These are phyloP conservation scores for Tetragonia tetragonoides DNA, from an alignment of 148 eudicot species.

Conservation along the genomic window DNA sequence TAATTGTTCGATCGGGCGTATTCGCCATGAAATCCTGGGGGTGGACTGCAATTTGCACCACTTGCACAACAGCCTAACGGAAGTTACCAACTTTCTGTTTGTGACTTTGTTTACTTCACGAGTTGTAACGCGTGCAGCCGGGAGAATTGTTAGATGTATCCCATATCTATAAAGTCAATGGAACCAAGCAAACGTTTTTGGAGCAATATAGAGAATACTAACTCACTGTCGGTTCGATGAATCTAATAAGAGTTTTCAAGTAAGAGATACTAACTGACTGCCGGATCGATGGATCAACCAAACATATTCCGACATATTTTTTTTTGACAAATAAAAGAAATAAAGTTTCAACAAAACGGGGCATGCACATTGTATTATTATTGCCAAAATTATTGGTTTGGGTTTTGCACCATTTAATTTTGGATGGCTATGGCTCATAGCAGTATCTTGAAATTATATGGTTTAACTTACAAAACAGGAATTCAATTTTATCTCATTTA, in stretches of 20 bases:
- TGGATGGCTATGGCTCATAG: background rate
- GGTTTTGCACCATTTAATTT: background rate
- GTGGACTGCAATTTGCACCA: slow-evolving; percentile 7
- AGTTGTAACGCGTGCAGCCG: background rate
- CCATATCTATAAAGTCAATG: no score
- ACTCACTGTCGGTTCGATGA: no score
- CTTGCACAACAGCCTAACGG: background rate
- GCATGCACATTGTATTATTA: background rate
- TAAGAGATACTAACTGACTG: no score
- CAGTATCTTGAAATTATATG: background rate
- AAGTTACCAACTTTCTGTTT: slow-evolving; percentile 9
- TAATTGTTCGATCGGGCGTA: no score
- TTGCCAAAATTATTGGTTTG: background rate
- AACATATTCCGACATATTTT: no score
- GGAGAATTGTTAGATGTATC: no score
- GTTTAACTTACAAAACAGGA: background rate
- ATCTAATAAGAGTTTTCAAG: no score
- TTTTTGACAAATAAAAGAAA: no score
- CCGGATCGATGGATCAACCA: no score
- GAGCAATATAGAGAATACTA: no score
- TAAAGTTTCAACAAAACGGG: background rate
- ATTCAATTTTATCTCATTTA: background rate
- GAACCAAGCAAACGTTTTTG: no score
- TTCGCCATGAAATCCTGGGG: background rate
- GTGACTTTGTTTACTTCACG: background rate